Evolutionary conservation across 805 yeast genomes (phyloP).

Genomic region (Pachysolen tannophilus): DNA sequence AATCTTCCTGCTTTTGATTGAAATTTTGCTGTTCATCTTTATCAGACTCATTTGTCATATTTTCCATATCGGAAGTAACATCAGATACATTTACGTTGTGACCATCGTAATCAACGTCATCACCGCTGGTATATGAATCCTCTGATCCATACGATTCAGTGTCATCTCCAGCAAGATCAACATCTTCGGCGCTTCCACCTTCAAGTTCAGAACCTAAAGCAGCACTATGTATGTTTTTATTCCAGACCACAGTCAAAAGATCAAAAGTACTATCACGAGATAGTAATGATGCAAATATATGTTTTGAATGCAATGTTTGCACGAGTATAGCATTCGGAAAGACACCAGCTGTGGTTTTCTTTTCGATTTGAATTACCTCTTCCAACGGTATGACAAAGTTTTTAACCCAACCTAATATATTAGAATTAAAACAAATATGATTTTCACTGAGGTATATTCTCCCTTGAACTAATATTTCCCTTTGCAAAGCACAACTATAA

Average conservation of each 20-base stretch:
- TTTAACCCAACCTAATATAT: constrained; percentile 61
- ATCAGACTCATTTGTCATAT: constrained; percentile 20
- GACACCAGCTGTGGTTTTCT: constrained; percentile 55
- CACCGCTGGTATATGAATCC: constrained; percentile 15
- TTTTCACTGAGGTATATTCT: constrained; percentile 49
- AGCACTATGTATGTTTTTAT: constrained; percentile 26
- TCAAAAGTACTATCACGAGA: constrained; percentile 48
- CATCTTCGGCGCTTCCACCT: constrained; percentile 5
- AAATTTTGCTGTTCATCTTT: background rate
- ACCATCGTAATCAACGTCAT: constrained; percentile 13
- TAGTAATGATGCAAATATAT: constrained; percentile 57
- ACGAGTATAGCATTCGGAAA: constrained; percentile 65
- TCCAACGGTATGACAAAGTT: constrained; percentile 47
- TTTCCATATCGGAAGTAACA: constrained; percentile 20
- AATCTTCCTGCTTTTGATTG: constrained; percentile 12
- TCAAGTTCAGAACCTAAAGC: constrained; percentile 8
- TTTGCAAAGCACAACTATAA: constrained; percentile 55
- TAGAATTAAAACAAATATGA: constrained; percentile 56
- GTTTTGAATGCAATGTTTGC: constrained; percentile 53
- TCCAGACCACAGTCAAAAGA: constrained; percentile 57
- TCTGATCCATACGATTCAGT: constrained; percentile 11
- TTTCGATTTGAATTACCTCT: constrained; percentile 57
- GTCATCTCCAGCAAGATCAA: constrained; percentile 24
- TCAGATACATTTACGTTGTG: constrained; percentile 20
- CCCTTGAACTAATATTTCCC: constrained; percentile 64